Conservation (phyloP, 108 stramenopile species). For the Skeletonema marinoi region DNA sequence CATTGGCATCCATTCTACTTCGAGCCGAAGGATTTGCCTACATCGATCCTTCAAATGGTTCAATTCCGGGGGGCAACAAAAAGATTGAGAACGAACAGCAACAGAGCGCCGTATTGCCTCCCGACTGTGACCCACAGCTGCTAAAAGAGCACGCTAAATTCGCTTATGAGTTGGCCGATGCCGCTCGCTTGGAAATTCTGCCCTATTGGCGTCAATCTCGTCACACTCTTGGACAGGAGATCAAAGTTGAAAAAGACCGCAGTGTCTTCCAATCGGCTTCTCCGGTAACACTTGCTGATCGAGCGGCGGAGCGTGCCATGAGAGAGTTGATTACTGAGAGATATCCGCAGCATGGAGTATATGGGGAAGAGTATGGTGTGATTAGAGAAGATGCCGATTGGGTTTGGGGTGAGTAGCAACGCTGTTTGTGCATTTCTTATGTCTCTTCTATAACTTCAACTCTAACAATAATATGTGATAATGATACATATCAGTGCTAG, state of each 20-base stretch:
- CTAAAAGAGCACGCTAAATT: conserved; percentile 28
- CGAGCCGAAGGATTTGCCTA: background rate
- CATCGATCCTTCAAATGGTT: background rate
- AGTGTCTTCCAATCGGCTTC: conserved; percentile 41
- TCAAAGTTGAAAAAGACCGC: conserved; percentile 32
- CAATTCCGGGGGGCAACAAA: background rate
- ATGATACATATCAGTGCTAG: conserved; percentile 11
- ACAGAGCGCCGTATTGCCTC: background rate
- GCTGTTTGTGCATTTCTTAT: background rate
- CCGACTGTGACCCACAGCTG: conserved; percentile 6
- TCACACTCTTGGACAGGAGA: conserved; percentile 33
- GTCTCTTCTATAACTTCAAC: background rate
- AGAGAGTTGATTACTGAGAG: conserved; percentile 16
- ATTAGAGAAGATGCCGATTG: conserved; percentile 33
- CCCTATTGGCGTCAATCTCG: conserved; percentile 49
- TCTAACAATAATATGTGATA: background rate
- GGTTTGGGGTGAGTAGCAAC: conserved; percentile 16
- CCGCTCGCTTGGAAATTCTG: conserved; percentile 40
- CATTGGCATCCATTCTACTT: background rate
- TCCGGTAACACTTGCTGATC: conserved; percentile 43
- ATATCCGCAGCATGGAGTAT: conserved; percentile 24
- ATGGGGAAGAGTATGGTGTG: conserved; percentile 38
- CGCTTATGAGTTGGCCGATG: conserved; percentile 39
- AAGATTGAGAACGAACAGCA: background rate
- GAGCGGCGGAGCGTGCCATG: conserved; percentile 44